Conservation (phyloP, 805 yeast species). For the Ogataea zsoltii region DNA sequence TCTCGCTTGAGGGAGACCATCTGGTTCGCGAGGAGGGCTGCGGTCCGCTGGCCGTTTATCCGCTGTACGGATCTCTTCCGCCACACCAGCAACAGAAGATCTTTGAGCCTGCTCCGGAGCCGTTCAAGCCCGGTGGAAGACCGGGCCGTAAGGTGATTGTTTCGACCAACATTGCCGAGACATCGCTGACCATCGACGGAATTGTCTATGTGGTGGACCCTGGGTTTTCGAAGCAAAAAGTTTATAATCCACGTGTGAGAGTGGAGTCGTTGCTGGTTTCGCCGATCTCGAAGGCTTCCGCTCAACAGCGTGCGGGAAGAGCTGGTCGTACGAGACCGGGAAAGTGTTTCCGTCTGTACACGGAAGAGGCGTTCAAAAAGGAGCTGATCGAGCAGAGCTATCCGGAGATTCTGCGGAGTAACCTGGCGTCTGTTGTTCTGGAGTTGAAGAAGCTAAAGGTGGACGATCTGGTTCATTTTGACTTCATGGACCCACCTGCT, state of each 20-base stretch:
- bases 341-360: conserved; percentile 92
- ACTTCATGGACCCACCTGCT: conserved; percentile 99
- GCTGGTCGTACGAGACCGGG: conserved; percentile 99
- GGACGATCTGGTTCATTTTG: conserved; percentile 95
- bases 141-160: conserved; percentile 95
- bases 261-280: conserved; percentile 93
- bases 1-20: conserved; percentile 85
- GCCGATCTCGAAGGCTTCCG: conserved; percentile 95
- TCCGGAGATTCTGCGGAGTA: conserved; percentile 92
- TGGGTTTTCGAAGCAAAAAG: conserved; percentile 95
- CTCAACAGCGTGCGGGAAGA: conserved; percentile 99
- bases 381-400: conserved; percentile 94
- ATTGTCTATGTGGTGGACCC: conserved; percentile 97
- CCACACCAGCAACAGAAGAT: conserved; percentile 94
- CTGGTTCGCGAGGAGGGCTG: conserved; percentile 83
- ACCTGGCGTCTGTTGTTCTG: conserved; percentile 86
- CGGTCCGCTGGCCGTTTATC: conserved; percentile 89
- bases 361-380: conserved; percentile 94
- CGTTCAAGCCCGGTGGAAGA: conserved; percentile 70
- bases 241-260: conserved; percentile 92
- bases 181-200: conserved; percentile 96
- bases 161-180: conserved; percentile 95
- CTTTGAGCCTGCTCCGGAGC: conserved; percentile 85
- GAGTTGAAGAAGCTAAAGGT: conserved; percentile 93
- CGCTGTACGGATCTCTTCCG: conserved; percentile 94